Evolutionary conservation across 768 basidiomycete genomes (phyloP).

Genomic region (Rhodocollybia butyracea): DNA sequence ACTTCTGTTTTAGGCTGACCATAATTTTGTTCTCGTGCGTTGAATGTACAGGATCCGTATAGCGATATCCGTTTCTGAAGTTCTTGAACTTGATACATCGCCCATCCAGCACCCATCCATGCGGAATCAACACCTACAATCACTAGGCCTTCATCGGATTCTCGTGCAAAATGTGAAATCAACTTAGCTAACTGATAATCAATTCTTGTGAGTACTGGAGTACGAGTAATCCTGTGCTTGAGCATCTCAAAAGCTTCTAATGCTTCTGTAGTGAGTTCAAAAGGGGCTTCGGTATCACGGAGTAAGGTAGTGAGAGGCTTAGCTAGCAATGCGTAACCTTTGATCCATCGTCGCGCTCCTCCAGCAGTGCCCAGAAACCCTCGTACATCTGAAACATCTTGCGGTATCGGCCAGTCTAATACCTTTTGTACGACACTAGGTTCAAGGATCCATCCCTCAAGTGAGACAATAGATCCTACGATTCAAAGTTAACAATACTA

Average conservation of each 20-base stretch:
- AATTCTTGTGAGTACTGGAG: too few species aligned
- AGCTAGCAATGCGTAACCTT: not conserved
- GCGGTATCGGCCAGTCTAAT: too few species aligned
- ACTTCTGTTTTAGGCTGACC: slow-evolving; percentile 36
- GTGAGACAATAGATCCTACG: not conserved
- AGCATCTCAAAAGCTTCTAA: not conserved
- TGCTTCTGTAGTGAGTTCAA: not conserved
- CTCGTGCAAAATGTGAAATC: too few species aligned
- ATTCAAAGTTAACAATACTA: not conserved
- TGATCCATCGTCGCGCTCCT: not conserved
- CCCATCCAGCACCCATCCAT: too few species aligned
- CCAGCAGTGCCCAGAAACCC: too few species aligned
- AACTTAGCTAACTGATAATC: too few species aligned
- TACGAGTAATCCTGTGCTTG: not conserved
- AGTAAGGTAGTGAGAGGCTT: not conserved
- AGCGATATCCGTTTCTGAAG: slow-evolving; percentile 18
- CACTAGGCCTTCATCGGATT: too few species aligned
- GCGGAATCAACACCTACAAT: too few species aligned
- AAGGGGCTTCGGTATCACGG: not conserved
- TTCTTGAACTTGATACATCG: slow-evolving; percentile 27
- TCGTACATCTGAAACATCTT: too few species aligned
- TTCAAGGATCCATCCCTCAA: slow-evolving; percentile 9
- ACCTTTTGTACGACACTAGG: too few species aligned
- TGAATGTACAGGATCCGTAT: slow-evolving; percentile 32
- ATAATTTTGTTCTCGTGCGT: slow-evolving; percentile 26